Evolutionary conservation across 345 rosid genomes (phyloP), one percentile per base, ranked within the genome.

Genomic region (Citrus glauca): DNA sequence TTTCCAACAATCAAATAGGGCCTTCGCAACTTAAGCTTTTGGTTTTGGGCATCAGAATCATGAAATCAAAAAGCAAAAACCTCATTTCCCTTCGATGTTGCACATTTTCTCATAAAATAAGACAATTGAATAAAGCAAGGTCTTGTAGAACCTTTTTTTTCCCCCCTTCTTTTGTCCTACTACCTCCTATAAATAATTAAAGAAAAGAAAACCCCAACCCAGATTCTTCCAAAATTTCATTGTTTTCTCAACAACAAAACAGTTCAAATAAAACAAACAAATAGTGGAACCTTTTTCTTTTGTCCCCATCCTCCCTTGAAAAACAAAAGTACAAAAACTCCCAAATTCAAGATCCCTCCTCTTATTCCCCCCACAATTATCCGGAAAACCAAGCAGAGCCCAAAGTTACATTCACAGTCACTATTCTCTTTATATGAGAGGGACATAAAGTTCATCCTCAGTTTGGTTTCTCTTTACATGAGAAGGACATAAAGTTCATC

Each of bases 341-440:
- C 33, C 70, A 64, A 75, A 48, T 48, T 64, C 61, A 74, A 63
- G 71, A 64, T 32, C 71, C 45, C 71, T 64, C 71, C 78, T 45
- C 70, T 48, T 75, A 45, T 75, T 42, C 24, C 74, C 61, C 61
- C 61, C 53, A 59, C 20, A 22, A 50, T 50, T 50, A 27, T 22
- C 74, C 40, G 22, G n/a, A 5, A 63, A 7, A 63, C 19, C 28
- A 19, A 71, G 17, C 74, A 50, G 32, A 22, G 57, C 64, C 19
- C 28, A 70, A 45, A 35, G 40, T 33, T 56, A 37, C 35, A 61
- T 27, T 75, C 77, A 61, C 56, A 5, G 10, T 61, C 22, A n/a
- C 59, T 16, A 37, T 22, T 3, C 30, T 14, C 28, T 73, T 73
- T 13, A 57, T 48, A 22, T 9, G 45, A 22, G 7, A 65, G 16